A percentile compares a stretch with the other conserved stretches of the same genome.
phyloP scores from a whole-genome alignment of 1,284 basidiomycete genomes.

The Trichosporon ovoides region DNA sequence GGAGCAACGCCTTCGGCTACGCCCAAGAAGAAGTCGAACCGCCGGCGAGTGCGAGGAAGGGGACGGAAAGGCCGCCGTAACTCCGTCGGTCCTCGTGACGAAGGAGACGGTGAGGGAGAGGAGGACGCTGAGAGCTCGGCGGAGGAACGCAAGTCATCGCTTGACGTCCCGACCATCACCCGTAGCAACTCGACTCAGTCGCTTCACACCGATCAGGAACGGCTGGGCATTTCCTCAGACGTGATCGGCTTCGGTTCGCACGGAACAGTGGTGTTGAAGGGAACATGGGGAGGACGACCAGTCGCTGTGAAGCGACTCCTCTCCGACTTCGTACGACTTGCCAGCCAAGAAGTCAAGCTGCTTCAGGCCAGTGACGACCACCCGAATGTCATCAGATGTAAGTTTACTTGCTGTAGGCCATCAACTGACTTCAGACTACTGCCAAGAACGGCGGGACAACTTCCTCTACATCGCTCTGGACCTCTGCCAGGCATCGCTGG shows the following conservation, averaged over 20 bases:
- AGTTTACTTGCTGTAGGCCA: constrained; percentile 17
- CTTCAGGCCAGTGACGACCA: constrained; percentile 96
- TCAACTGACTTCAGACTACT: constrained; percentile 59
- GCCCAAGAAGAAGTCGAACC: constrained; percentile 34
- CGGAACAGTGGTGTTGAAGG: constrained; percentile 90
- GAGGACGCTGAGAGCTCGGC: constrained; percentile 34
- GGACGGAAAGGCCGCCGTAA: constrained; percentile 41
- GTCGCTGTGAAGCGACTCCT: constrained; percentile 96
- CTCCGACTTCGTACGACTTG: constrained; percentile 91
- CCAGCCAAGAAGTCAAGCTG: constrained; percentile 87
- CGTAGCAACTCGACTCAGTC: constrained; percentile 33
- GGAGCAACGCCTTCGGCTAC: constrained; percentile 8
- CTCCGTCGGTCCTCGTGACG: constrained; percentile 48
- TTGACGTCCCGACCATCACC: constrained; percentile 34
- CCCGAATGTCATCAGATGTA: constrained; percentile 88
- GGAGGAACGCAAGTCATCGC: constrained; percentile 15
- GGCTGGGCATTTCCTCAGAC: constrained; percentile 64
- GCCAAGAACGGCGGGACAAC: constrained; percentile 85
- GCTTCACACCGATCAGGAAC: constrained; percentile 42
- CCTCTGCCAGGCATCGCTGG: constrained; percentile 88
- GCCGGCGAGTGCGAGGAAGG: constrained; percentile 31
- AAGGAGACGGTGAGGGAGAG: constrained; percentile 52
- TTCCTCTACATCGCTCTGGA: constrained; percentile 98
- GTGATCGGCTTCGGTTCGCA: constrained; percentile 89
- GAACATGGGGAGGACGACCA: constrained; percentile 88